Conservation (phyloP, 1,284 basidiomycete genomes). For the Cryptococcus sp. region DNA sequence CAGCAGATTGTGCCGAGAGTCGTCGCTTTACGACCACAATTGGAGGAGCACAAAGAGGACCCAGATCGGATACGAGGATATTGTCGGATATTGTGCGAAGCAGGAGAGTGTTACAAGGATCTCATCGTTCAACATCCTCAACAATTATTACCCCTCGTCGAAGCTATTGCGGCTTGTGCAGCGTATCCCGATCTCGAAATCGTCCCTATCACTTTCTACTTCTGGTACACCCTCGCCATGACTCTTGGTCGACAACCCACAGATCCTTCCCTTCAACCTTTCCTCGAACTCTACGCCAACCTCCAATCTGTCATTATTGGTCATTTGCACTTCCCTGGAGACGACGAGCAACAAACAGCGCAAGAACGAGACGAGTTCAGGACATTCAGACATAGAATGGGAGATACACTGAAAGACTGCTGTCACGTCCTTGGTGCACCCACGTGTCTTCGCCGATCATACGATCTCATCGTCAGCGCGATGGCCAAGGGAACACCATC, state of each 20-base stretch:
- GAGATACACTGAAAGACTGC: constrained; percentile 98
- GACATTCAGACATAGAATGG: constrained; percentile 95
- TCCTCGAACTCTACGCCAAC: constrained; percentile 77
- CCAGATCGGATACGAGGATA: constrained; percentile 86
- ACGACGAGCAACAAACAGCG: constrained; percentile 69
- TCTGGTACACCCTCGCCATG: constrained; percentile 93
- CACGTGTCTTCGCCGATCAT: constrained; percentile 76
- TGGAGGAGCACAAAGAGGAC: constrained; percentile 66
- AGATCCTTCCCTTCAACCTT: constrained; percentile 49
- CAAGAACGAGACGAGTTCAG: constrained; percentile 94
- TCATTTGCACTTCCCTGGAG: constrained; percentile 89
- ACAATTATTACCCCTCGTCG: constrained; percentile 89
- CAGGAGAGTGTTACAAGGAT: constrained; percentile 90
- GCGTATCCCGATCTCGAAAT: constrained; percentile 93
- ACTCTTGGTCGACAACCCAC: constrained; percentile 60
- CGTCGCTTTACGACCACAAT: constrained; percentile 67
- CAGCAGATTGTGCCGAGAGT: constrained; percentile 81
- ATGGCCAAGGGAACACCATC: constrained; percentile 58
- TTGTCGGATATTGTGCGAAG: constrained; percentile 90
- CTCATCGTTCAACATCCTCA: constrained; percentile 87
- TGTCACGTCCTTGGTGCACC: constrained; percentile 91
- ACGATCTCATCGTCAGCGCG: constrained; percentile 75
- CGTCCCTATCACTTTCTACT: constrained; percentile 96
- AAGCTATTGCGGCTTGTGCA: constrained; percentile 92
- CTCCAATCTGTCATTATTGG: constrained; percentile 85